A percentile compares a stretch with the other conserved stretches of the same genome.
Conservation (phyloP, 805 yeast genomes). For the Kurtzmaniella cleridarum region DNA sequence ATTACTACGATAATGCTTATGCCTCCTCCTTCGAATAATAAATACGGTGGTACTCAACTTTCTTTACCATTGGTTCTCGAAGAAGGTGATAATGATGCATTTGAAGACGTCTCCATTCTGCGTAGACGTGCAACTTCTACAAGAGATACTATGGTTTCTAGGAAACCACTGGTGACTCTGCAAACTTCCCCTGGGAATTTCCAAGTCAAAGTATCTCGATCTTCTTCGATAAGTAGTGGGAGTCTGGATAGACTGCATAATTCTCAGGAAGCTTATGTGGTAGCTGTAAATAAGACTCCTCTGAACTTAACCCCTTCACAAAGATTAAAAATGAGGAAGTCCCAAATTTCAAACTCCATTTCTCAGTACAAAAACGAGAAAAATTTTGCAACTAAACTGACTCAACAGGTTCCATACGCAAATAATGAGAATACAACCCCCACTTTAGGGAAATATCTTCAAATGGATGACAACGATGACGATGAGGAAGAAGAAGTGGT, state of each 20-base stretch:
- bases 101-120: too few relatives aligned
- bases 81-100: too few relatives aligned
- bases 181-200: too few relatives aligned
- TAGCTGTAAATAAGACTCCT: conserved; percentile 19
- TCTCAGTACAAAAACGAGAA: conserved; percentile 10
- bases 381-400: neutral
- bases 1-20: too few relatives aligned
- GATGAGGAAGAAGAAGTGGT: conserved; percentile 11
- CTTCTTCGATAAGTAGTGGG: conserved; percentile 13
- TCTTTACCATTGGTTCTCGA: too few relatives aligned
- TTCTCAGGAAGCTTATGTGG: conserved; percentile 11
- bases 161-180: too few relatives aligned
- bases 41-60: too few relatives aligned
- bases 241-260: conserved; percentile 5
- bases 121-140: too few relatives aligned
- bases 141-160: too few relatives aligned
- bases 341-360: conserved; percentile 19
- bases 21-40: too few relatives aligned
- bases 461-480: conserved; percentile 7
- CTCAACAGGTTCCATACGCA: neutral
- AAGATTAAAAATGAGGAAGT: conserved; percentile 20
- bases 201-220: conserved; percentile 1
- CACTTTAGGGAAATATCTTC: too few relatives aligned
- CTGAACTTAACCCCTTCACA: conserved; percentile 24
- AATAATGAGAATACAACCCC: too few relatives aligned